Conservation (phyloP, 2,329 filamentous ascomycete genomes). For the Xylariaceae sp. region DNA sequence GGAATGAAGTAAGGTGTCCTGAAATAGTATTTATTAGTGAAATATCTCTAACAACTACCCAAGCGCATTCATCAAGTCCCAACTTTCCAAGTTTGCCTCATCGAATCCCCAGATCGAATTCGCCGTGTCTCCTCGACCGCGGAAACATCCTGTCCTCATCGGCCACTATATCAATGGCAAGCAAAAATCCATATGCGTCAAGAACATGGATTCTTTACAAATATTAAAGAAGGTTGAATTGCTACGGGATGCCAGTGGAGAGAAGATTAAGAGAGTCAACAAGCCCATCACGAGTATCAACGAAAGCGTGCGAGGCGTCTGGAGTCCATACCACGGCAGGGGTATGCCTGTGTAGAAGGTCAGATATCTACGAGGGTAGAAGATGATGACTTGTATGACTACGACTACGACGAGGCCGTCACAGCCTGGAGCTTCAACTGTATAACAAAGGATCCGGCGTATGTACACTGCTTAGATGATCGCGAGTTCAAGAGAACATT, state of each 20-base stretch:
- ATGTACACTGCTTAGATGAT: constrained; percentile 22
- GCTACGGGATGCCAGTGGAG: constrained; percentile 75
- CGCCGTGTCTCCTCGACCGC: constrained; percentile 85
- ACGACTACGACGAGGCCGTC: constrained; percentile 11
- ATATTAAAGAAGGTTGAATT: constrained; percentile 80
- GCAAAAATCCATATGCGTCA: constrained; percentile 84
- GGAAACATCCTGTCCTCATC: constrained; percentile 85
- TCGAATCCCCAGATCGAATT: constrained; percentile 90
- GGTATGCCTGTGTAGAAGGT: constrained; percentile 56
- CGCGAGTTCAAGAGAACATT: constrained; percentile 6
- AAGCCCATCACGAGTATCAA: constrained; percentile 70
- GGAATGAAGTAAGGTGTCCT: constrained; percentile 79
- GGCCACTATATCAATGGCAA: constrained; percentile 93
- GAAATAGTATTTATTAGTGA: not conserved
- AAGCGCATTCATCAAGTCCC: constrained; percentile 80
- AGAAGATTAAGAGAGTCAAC: constrained; percentile 69
- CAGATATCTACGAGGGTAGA: not conserved
- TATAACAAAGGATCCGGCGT: constrained; percentile 20
- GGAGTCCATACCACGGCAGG: constrained; percentile 72
- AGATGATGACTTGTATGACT: constrained; percentile 22
- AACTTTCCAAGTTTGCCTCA: constrained; percentile 78
- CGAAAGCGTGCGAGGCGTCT: constrained; percentile 71
- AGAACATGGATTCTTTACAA: constrained; percentile 81
- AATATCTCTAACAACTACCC: constrained; percentile 34
- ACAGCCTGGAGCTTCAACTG: constrained; percentile 12